phyloP scores from a whole-genome alignment of 2,329 filamentous ascomycete genomes.

The Fusarium torulosum region DNA sequence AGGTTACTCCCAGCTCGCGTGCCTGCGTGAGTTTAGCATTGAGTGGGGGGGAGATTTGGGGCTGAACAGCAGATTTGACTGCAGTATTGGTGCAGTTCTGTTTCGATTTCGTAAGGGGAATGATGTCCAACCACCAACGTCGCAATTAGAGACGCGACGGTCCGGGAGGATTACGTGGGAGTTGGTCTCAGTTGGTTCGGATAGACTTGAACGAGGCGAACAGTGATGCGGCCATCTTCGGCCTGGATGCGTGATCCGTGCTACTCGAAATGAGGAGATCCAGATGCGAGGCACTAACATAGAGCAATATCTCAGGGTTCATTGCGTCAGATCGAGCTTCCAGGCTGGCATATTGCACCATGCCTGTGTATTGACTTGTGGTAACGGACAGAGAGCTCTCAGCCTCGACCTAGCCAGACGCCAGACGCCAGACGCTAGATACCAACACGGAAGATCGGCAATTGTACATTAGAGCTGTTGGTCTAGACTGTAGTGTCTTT shows the following conservation, averaged over 20 bases:
- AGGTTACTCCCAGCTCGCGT: constrained; percentile 24
- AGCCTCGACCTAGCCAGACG: constrained; percentile 5
- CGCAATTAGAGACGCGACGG: constrained; percentile 31
- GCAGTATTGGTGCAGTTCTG: constrained; percentile 4
- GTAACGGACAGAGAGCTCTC: constrained; percentile 5
- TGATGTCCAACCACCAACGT: constrained; percentile 29
- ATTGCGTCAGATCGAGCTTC: constrained; percentile 41
- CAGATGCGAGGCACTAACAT: constrained; percentile 31
- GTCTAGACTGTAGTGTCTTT: not conserved
- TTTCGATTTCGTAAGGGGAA: constrained; percentile 44
- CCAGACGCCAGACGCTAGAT: not conserved
- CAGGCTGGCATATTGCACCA: constrained; percentile 29
- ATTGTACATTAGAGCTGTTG: not conserved
- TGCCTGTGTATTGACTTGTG: constrained; percentile 2
- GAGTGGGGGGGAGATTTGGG: constrained; percentile 33
- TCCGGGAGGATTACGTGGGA: constrained; percentile 24
- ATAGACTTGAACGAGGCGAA: constrained; percentile 13
- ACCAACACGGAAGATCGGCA: constrained; percentile 36
- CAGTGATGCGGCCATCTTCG: constrained; percentile 1
- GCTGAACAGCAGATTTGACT: constrained; percentile 19
- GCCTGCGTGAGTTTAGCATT: constrained; percentile 12
- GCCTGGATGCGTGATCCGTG: constrained; percentile 16
- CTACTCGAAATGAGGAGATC: constrained; percentile 12
- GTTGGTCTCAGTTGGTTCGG: constrained; percentile 8
- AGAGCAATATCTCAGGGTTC: constrained; percentile 42